Conservation (phyloP, 805 yeast genomes). For the Saccharomyces kudriavzevii region DNA sequence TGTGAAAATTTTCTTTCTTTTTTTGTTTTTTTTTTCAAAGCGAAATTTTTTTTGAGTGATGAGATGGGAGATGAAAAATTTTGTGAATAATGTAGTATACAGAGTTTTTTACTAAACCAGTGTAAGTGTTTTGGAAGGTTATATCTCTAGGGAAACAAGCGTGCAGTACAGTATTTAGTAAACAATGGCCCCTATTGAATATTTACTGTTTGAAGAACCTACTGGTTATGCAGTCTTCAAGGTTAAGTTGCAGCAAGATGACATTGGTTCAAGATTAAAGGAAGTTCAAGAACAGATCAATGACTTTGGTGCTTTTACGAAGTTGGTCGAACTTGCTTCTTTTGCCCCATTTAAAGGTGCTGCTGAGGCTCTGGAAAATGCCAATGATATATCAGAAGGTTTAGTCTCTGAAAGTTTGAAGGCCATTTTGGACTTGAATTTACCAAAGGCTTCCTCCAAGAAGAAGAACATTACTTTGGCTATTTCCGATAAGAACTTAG, state of each 20-base stretch:
- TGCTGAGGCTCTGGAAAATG: conserved; percentile 97
- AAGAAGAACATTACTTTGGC: conserved; percentile 65
- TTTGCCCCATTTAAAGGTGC: conserved; percentile 99
- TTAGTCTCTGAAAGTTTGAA: conserved; percentile 87
- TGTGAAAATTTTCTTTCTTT: not conserved
- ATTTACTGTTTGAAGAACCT: conserved; percentile 93
- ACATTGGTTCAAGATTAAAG: conserved; percentile 79
- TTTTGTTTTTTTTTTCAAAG: not conserved
- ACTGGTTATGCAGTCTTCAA: conserved; percentile 96
- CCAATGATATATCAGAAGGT: conserved; percentile 96
- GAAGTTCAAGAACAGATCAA: conserved; percentile 89
- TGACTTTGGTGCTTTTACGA: conserved; percentile 81
- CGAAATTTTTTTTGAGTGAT: conserved; percentile 7
- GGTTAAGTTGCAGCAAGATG: conserved; percentile 89
- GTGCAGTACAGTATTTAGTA: not conserved
- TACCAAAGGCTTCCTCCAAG: conserved; percentile 65
- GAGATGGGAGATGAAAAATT: conserved; percentile 1
- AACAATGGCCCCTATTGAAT: conserved; percentile 69
- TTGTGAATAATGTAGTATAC: not conserved
- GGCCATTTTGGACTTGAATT: conserved; percentile 78
- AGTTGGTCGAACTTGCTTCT: conserved; percentile 84
- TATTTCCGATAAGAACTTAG: conserved; percentile 88
- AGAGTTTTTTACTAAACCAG: not conserved
- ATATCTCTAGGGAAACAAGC: not conserved
- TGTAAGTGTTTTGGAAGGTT: not conserved